These are phyloP conservation scores for Gossypium trilobum DNA, from an alignment of 441 rosid genomes.

Conservation along the genomic window DNA sequence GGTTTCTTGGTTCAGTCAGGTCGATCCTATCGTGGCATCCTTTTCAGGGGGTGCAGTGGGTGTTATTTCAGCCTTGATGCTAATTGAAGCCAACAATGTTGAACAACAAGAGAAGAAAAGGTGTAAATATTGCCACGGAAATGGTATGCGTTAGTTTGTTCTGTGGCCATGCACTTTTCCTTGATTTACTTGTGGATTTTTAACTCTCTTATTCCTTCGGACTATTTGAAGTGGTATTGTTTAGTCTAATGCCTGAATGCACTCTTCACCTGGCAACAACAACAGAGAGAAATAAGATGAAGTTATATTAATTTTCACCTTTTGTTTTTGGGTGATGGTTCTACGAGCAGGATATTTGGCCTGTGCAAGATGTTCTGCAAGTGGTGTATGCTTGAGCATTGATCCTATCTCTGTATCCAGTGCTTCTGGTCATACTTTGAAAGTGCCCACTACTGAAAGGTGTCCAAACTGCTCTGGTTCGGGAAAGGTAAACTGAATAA, in stretches of 20 bases:
- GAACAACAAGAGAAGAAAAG: conserved; percentile 89
- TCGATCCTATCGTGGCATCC: conserved; percentile 93
- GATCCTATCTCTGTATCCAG: conserved; percentile 45
- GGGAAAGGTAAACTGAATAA: conserved; percentile 55
- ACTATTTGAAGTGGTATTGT: not conserved
- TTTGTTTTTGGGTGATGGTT: not conserved
- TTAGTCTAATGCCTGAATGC: not conserved
- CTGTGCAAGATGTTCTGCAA: conserved; percentile 81
- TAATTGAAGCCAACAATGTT: conserved; percentile 81
- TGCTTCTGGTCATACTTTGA: conserved; percentile 42
- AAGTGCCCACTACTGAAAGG: conserved; percentile 50
- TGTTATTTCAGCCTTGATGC: conserved; percentile 90
- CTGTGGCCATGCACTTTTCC: not conserved
- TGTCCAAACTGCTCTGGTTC: conserved; percentile 86
- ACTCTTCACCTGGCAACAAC: not conserved
- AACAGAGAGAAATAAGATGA: not conserved
- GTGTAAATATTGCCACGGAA: conserved; percentile 89
- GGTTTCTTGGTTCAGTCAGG: conserved; percentile 55
- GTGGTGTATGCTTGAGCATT: conserved; percentile 59
- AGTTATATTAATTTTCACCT: not conserved
- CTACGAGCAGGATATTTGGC: conserved; percentile 66
- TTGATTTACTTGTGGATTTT: not conserved
- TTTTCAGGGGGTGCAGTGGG: conserved; percentile 96
- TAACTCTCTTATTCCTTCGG: not conserved
- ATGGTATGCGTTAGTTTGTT: conserved; percentile 39